These are phyloP conservation scores for Pisolithus microcarpus DNA, from an alignment of 768 basidiomycete genomes.

Conservation along the genomic window DNA sequence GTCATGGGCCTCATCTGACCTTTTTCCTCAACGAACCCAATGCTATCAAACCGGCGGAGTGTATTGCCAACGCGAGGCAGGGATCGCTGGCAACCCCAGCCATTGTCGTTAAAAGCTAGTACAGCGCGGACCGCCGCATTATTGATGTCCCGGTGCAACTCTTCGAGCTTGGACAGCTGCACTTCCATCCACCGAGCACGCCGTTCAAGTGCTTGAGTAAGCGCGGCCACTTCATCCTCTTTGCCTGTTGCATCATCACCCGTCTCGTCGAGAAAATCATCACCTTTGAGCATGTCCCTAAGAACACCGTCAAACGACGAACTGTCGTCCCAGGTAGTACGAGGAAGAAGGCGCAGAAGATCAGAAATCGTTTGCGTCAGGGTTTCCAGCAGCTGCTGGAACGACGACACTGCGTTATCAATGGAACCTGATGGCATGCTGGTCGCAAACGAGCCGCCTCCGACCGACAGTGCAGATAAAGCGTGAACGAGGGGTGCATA, in stretches of 20 bases:
- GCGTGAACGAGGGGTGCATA: conserved; percentile 84
- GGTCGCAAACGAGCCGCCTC: conserved; percentile 71
- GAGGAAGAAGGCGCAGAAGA: conserved; percentile 73
- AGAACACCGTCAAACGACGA: conserved; percentile 83
- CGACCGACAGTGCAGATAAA: conserved; percentile 77
- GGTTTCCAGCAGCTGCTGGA: conserved; percentile 83
- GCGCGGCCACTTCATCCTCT: conserved; percentile 79
- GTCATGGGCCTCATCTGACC: conserved; percentile 45
- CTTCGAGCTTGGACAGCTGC: conserved; percentile 81
- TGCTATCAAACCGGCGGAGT: conserved; percentile 57
- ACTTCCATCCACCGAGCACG: conserved; percentile 95
- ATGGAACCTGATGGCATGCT: conserved; percentile 84
- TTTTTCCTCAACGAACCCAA: conserved; percentile 48
- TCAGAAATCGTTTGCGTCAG: conserved; percentile 88
- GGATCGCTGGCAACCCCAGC: conserved; percentile 69
- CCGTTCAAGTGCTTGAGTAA: conserved; percentile 77
- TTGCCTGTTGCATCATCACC: conserved; percentile 56
- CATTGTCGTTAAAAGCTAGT: conserved; percentile 75
- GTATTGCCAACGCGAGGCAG: conserved; percentile 67
- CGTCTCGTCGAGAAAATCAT: conserved; percentile 76
- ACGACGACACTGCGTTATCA: conserved; percentile 83
- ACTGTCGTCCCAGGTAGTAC: conserved; percentile 86
- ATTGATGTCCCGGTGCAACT: conserved; percentile 85
- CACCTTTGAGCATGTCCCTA: conserved; percentile 82
- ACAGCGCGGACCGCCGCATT: conserved; percentile 79